These are phyloP conservation scores for Cyberlindnera japonica DNA, from an alignment of 805 yeast species.

Conservation along the genomic window DNA sequence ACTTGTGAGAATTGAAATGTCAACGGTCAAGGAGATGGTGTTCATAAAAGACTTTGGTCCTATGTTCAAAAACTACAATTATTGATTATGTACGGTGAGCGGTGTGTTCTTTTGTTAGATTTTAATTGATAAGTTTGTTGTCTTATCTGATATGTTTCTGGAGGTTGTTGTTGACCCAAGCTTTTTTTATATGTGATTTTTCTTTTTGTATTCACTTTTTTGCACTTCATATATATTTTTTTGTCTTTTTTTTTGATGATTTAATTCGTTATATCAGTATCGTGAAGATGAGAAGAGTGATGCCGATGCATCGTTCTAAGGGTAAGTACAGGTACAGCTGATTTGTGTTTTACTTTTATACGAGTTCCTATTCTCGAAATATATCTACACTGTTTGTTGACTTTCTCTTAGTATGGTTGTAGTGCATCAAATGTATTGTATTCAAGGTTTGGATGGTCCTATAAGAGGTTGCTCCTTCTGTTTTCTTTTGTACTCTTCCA, in stretches of 20 bases:
- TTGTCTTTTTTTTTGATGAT: not conserved
- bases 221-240: not conserved
- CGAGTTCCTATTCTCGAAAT: too few relatives aligned
- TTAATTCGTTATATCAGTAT: not conserved
- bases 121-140: not conserved
- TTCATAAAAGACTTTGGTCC: conserved; percentile 25
- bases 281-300: not conserved
- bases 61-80: conserved; percentile 9
- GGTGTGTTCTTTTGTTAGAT: not conserved
- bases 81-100: not conserved
- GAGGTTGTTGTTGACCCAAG: conserved; percentile 8
- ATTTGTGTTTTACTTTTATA: too few relatives aligned
- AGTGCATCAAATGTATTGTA: too few relatives aligned
- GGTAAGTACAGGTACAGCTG: too few relatives aligned
- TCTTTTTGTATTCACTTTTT: not conserved
- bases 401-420: too few relatives aligned
- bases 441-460: conserved; percentile 14
- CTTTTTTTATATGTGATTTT: conserved; percentile 1
- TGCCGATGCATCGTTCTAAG: too few relatives aligned
- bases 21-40: conserved; percentile 16
- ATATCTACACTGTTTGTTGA: too few relatives aligned
- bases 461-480: conserved; percentile 11
- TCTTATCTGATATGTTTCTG: not conserved
- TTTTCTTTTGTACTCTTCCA: conserved; percentile 24
- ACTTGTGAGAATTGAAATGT: conserved; percentile 17